Conservation (phyloP, 371 early-diverging fungal genomes). For the Apophysomyces variabilis region DNA sequence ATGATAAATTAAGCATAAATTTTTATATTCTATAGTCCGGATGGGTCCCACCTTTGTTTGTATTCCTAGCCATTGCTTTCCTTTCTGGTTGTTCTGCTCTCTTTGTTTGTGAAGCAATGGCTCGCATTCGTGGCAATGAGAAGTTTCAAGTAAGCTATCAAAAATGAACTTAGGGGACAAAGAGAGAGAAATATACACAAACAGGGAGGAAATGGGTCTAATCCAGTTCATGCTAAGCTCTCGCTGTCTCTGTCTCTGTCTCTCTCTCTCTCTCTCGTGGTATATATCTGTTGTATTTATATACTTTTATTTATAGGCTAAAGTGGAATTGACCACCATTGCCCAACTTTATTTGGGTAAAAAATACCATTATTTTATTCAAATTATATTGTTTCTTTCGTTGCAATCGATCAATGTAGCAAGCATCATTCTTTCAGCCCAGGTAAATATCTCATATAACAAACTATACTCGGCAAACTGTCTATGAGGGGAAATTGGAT, state of each 20-base stretch:
- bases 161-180: neutral
- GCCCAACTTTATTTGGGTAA: conserved; percentile 60
- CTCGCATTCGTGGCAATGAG: conserved; percentile 78
- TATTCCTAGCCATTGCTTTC: conserved; percentile 47
- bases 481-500: neutral
- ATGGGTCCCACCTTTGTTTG: conserved; percentile 49
- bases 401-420: conserved; percentile 66
- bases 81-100: conserved; percentile 61
- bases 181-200: neutral
- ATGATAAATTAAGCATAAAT: neutral
- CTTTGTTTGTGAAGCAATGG: conserved; percentile 81
- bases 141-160: conserved; percentile 54
- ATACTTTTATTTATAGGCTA: conserved; percentile 27
- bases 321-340: conserved; percentile 63
- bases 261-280: no score
- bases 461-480: no score
- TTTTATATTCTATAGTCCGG: conserved; percentile 32
- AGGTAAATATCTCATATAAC: conserved; percentile 29
- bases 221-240: neutral
- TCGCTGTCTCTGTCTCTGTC: no score
- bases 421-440: conserved; percentile 65
- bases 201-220: neutral
- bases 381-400: conserved; percentile 56
- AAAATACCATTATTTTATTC: conserved; percentile 57
- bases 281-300: neutral